Evolutionary conservation across 1,284 basidiomycete species (phyloP).

Genomic region (Tilletia indica): DNA sequence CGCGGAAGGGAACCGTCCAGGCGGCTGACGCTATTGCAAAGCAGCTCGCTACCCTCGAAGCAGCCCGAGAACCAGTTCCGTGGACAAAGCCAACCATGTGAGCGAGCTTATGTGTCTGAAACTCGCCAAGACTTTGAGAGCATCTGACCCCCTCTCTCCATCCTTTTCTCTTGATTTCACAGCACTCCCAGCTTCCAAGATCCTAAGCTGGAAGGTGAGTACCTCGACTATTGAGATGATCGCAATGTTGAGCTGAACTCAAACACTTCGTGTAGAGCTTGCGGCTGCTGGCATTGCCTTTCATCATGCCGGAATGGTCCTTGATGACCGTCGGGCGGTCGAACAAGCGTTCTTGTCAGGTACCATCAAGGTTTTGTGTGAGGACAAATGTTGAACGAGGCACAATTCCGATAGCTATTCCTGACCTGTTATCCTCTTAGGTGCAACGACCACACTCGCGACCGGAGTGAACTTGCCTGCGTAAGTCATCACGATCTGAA

Average conservation of each 20-base stretch:
- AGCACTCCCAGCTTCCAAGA: constrained; percentile 29
- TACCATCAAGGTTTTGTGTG: constrained; percentile 65
- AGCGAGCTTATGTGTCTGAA: constrained; percentile 62
- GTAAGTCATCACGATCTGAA: constrained; percentile 10
- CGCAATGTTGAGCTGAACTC: not conserved
- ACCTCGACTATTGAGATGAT: not conserved
- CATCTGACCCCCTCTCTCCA: constrained; percentile 20
- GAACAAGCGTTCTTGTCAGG: constrained; percentile 72
- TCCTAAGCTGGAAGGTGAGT: constrained; percentile 33
- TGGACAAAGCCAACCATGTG: not conserved
- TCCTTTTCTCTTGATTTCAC: constrained; percentile 15
- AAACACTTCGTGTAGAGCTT: constrained; percentile 16
- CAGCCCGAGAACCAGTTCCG: not conserved
- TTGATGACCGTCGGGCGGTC: constrained; percentile 68
- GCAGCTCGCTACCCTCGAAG: constrained; percentile 58
- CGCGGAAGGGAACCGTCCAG: constrained; percentile 60
- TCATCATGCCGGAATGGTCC: constrained; percentile 79
- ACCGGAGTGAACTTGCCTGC: constrained; percentile 76
- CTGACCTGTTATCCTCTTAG: constrained; percentile 24
- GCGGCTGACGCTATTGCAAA: constrained; percentile 75
- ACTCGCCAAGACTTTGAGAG: constrained; percentile 60
- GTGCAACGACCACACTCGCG: constrained; percentile 67
- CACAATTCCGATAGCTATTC: not conserved
- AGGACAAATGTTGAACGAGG: constrained; percentile 17
- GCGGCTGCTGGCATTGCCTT: constrained; percentile 68